Percentiles rank a stretch among this genome's conserved stretches.
Evolutionary conservation across 140 eudicot species (phyloP).

Genomic region (Cichorium intybus): DNA sequence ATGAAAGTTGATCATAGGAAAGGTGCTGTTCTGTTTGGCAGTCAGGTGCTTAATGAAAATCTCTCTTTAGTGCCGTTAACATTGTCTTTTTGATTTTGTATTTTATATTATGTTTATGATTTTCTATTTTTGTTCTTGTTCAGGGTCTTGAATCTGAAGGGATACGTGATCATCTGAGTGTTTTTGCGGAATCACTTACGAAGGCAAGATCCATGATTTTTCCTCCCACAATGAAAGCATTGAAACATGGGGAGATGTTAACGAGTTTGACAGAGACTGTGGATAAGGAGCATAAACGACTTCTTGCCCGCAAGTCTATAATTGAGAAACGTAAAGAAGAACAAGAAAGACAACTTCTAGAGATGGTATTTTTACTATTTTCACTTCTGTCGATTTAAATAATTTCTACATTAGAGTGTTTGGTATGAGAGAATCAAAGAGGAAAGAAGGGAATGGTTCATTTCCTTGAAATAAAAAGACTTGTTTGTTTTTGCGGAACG

Average conservation of each 20-base stretch:
- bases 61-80: not conserved
- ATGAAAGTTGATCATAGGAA: slow-evolving; percentile 80
- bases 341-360: slow-evolving; percentile 80
- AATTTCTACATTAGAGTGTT: too few species aligned
- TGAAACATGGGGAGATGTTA: slow-evolving; percentile 47
- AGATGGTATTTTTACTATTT: slow-evolving; percentile 46
- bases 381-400: too few species aligned
- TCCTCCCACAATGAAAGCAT: slow-evolving; percentile 44
- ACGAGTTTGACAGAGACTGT: slow-evolving; percentile 59
- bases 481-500: too few species aligned
- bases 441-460: too few species aligned
- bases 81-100: not conserved
- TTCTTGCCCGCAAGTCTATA: slow-evolving; percentile 81
- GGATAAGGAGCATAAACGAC: slow-evolving; percentile 78
- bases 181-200: slow-evolving; percentile 53
- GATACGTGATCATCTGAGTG: slow-evolving; percentile 51
- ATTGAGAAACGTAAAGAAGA: slow-evolving; percentile 91
- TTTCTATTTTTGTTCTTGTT: not conserved
- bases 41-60: slow-evolving; percentile 38
- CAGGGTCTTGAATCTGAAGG: slow-evolving; percentile 71
- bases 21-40: slow-evolving; percentile 60
- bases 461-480: too few species aligned
- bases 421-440: too few species aligned
- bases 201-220: slow-evolving; percentile 66
- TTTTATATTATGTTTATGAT: not conserved